Conservation (phyloP, 2,329 filamentous ascomycete genomes). For the Amylocarpus encephaloides region DNA sequence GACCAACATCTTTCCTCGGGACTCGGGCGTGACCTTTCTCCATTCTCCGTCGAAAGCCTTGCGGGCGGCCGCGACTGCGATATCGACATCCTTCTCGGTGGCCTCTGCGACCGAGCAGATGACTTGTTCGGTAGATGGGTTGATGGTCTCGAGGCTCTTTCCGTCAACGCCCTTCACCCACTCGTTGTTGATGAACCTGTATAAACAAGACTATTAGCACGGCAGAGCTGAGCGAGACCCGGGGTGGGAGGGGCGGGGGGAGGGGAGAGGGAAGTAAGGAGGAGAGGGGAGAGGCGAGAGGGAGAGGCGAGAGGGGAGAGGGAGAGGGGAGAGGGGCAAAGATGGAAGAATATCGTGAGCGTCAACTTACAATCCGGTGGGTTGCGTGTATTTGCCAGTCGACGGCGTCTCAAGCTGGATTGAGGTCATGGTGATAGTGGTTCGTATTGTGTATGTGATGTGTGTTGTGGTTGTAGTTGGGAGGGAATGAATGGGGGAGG, state of each 20-base stretch:
- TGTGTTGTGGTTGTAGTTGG: neutral
- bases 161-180: conserved; percentile 79
- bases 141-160: conserved; percentile 88
- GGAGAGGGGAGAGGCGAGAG: too few species aligned
- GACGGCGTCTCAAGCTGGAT: conserved; percentile 27
- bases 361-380: conserved; percentile 37
- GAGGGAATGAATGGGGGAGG: neutral
- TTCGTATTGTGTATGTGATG: neutral
- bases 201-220: too few species aligned
- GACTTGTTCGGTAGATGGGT: conserved; percentile 77
- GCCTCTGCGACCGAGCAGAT: conserved; percentile 80
- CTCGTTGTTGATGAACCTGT: conserved; percentile 77
- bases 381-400: conserved; percentile 31
- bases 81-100: conserved; percentile 76
- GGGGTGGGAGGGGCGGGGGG: neutral
- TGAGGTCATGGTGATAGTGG: conserved; percentile 23
- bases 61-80: conserved; percentile 79
- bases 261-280: too few species aligned
- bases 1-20: conserved; percentile 61
- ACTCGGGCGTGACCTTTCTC: conserved; percentile 60
- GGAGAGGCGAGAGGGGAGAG: too few species aligned
- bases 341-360: conserved; percentile 11
- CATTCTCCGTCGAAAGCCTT: conserved; percentile 75
- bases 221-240: too few species aligned
- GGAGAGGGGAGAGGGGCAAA: neutral